Base-by-base conservation (phyloP, 306 rosid species). In the Cicer arietinum region DNA sequence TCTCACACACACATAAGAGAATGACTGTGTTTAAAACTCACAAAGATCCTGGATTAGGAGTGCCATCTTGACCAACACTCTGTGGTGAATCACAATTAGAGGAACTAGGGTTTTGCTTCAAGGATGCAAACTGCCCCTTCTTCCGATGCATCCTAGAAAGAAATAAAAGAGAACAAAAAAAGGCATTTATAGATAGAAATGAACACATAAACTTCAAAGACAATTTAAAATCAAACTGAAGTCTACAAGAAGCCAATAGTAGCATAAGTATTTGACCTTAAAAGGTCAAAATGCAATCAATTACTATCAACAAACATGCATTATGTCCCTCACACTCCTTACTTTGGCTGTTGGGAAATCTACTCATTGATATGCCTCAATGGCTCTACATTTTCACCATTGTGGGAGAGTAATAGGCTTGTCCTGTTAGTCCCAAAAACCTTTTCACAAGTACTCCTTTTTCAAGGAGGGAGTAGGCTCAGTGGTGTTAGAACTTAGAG, bases 71-170 rank as follows among this genome's bases (percentile, higher is more conserved):
- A 79, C 51, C 75, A 77, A 82, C 69, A 80, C 79, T 83, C 62
- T 68, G 82, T 39, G 85, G 75, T 41, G 85, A 86, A 65, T 88
- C 91, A 89, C 87, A 89, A 72, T 69, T 81, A 67, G 97, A 89
- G 80, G 88, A 75, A 64, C 90, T 86, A 46, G 97, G 85, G 83
- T 75, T 77, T 80, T 85, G 90, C 83, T 91, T 90, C 73, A 85
- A 53, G 9, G 98, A 91, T 71, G 97, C 96, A 84, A 92, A 92
- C 61, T 92, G 96, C 43, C 97, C 97, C 82, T 90, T 92, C 78
- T 89, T 90, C 53, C 97, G 86, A 75, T 90, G 97, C 98, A 93
- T 93, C 91, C 98, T 93, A 74, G 67, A 48, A 86, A 80, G 74
- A 61, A 70, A 77, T n/a, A 48, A 62, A 67, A 47, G 59, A 66